phyloP scores from a whole-genome alignment of 169 alveolate genomes.

The Cystoisospora suis region DNA sequence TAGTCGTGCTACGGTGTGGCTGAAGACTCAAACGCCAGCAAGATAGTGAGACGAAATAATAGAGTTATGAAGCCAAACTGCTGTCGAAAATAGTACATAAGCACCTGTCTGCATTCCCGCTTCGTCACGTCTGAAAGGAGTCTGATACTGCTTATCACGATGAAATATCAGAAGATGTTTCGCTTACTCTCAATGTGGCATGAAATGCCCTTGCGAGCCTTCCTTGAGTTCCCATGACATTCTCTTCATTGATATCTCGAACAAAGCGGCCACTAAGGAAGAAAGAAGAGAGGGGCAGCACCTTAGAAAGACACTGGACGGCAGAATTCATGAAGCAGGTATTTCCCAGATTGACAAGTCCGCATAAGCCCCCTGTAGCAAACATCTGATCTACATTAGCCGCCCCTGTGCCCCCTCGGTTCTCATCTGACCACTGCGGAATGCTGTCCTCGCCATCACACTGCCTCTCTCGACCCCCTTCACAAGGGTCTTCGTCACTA shows the following conservation, averaged over 20 bases:
- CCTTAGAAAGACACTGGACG: constrained; percentile 79
- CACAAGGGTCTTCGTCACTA: neutral
- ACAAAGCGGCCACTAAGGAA: constrained; percentile 28
- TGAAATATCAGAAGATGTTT: too few species aligned
- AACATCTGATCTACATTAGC: neutral
- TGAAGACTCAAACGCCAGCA: too few species aligned
- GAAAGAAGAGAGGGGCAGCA: constrained; percentile 40
- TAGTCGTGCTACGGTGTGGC: too few species aligned
- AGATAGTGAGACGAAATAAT: too few species aligned
- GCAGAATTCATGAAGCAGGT: constrained; percentile 85
- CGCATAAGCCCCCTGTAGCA: constrained; percentile 64
- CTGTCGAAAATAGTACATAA: too few species aligned
- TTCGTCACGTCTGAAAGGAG: too few species aligned
- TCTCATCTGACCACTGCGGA: neutral
- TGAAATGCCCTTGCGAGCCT: constrained; percentile 38
- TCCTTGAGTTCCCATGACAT: constrained; percentile 52
- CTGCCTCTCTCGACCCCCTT: neutral
- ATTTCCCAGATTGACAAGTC: constrained; percentile 76
- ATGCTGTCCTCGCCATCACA: neutral
- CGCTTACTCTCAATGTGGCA: constrained; percentile 30
- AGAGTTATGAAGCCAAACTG: too few species aligned
- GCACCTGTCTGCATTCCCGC: too few species aligned
- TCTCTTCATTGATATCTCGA: constrained; percentile 36
- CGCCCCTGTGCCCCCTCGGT: neutral
- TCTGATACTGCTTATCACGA: too few species aligned